phyloP scores from a whole-genome alignment of 805 yeast species.

The Priceomyces haplophilus region DNA sequence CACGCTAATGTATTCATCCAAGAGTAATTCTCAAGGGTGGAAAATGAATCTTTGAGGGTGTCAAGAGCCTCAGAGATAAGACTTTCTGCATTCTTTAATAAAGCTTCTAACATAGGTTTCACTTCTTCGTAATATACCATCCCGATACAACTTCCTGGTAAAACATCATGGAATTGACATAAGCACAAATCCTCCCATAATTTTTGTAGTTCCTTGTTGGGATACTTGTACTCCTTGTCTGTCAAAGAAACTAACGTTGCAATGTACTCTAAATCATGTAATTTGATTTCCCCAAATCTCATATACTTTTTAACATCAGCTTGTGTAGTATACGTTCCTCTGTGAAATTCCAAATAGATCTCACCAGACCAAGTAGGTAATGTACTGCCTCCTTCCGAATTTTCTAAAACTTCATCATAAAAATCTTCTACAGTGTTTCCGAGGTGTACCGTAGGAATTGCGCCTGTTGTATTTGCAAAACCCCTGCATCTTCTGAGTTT shows the following conservation, averaged over 20 bases:
- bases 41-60: slow-evolving; percentile 30
- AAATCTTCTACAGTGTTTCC: slow-evolving; percentile 81
- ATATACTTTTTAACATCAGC: slow-evolving; percentile 79
- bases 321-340: slow-evolving; percentile 96
- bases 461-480: slow-evolving; percentile 72
- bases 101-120: slow-evolving; percentile 65
- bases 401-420: slow-evolving; percentile 59
- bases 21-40: slow-evolving; percentile 5
- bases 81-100: slow-evolving; percentile 49
- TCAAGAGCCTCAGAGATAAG: slow-evolving; percentile 52
- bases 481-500: slow-evolving; percentile 91
- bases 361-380: slow-evolving; percentile 93
- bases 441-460: slow-evolving; percentile 75
- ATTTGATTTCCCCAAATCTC: slow-evolving; percentile 68
- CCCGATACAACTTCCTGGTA: slow-evolving; percentile 95
- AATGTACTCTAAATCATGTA: slow-evolving; percentile 82
- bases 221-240: slow-evolving; percentile 59
- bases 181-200: slow-evolving; percentile 88
- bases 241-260: slow-evolving; percentile 72
- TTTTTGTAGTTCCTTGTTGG: slow-evolving; percentile 59
- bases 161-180: slow-evolving; percentile 96
- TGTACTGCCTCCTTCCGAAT: slow-evolving; percentile 60
- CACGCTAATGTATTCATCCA: slow-evolving; percentile 63
- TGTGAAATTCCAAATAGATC: slow-evolving; percentile 88
- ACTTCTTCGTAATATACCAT: slow-evolving; percentile 85